A percentile compares a stretch with the other conserved stretches of the same genome.
Evolutionary conservation across 2,329 filamentous ascomycete species (phyloP).

Genomic region (Parascedosporium putredinis): DNA sequence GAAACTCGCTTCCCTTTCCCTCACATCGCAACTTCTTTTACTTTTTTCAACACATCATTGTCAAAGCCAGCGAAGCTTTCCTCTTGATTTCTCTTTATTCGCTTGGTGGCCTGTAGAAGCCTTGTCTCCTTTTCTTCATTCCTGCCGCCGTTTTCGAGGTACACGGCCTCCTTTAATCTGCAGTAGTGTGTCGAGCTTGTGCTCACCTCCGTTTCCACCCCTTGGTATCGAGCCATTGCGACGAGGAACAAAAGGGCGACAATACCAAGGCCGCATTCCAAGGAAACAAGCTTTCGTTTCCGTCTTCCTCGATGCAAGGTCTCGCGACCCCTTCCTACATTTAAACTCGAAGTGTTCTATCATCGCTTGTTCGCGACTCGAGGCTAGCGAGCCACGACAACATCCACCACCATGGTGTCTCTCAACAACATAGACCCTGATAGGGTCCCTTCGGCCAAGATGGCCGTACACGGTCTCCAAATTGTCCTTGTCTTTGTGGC

Average conservation of each 20-base stretch:
- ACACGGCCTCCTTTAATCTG: neutral
- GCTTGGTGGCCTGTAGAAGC: no score
- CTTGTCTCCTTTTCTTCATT: neutral
- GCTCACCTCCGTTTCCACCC: neutral
- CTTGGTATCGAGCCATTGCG: no score
- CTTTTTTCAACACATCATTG: no score
- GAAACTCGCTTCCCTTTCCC: neutral
- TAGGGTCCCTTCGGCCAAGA: slow-evolving; percentile 40
- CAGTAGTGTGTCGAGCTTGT: neutral
- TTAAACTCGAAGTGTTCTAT: no score
- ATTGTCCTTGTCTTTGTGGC: slow-evolving; percentile 42
- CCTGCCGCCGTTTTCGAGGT: neutral
- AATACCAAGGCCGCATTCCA: no score
- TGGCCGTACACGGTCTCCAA: slow-evolving; percentile 46
- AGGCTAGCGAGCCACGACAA: neutral
- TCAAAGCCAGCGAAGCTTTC: neutral
- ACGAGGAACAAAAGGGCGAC: no score
- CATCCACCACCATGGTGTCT: slow-evolving; percentile 4
- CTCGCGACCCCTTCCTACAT: no score
- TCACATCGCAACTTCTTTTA: no score
- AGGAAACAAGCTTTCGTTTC: no score
- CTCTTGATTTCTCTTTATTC: neutral
- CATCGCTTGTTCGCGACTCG: no score
- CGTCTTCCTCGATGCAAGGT: no score
- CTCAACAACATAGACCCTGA: slow-evolving; percentile 6